These are phyloP conservation scores for Huntiella moniliformis DNA, from an alignment of 2,329 filamentous ascomycete species.

Conservation along the genomic window DNA sequence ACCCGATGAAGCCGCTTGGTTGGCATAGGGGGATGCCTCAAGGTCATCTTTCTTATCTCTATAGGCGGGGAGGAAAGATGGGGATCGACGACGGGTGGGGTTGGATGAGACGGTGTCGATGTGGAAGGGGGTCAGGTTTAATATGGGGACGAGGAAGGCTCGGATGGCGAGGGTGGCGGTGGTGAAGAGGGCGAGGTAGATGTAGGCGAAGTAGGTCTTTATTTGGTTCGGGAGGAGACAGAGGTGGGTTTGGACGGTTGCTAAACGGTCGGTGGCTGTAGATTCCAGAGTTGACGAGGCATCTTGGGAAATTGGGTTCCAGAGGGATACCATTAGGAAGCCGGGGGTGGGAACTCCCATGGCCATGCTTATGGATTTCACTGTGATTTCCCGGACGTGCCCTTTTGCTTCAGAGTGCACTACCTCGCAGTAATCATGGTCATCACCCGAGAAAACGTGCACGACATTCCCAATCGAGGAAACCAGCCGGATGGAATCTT, in stretches of 20 bases:
- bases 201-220: slow-evolving; percentile 65
- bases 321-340: slow-evolving; percentile 74
- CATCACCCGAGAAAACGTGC: slow-evolving; percentile 85
- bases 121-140: slow-evolving; percentile 34
- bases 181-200: slow-evolving; percentile 36
- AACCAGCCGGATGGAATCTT: slow-evolving; percentile 58
- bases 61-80: slow-evolving; percentile 25
- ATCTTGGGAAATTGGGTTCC: slow-evolving; percentile 59
- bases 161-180: slow-evolving; percentile 31
- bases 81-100: neutral
- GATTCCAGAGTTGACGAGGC: slow-evolving; percentile 2
- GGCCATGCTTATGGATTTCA: slow-evolving; percentile 88
- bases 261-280: slow-evolving; percentile 17
- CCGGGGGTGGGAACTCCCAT: slow-evolving; percentile 86
- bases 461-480: slow-evolving; percentile 63
- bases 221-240: slow-evolving; percentile 84
- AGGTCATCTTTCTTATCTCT: slow-evolving; percentile 37
- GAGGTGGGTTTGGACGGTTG: slow-evolving; percentile 70
- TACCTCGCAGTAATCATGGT: slow-evolving; percentile 94
- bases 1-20: slow-evolving; percentile 17
- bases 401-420: slow-evolving; percentile 52
- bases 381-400: slow-evolving; percentile 64
- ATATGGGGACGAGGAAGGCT: slow-evolving; percentile 36
- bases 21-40: slow-evolving; percentile 17
- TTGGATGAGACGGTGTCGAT: slow-evolving; percentile 17